Base-by-base conservation (phyloP, 2,329 filamentous ascomycete species). In the Colletotrichum sojae region DNA sequence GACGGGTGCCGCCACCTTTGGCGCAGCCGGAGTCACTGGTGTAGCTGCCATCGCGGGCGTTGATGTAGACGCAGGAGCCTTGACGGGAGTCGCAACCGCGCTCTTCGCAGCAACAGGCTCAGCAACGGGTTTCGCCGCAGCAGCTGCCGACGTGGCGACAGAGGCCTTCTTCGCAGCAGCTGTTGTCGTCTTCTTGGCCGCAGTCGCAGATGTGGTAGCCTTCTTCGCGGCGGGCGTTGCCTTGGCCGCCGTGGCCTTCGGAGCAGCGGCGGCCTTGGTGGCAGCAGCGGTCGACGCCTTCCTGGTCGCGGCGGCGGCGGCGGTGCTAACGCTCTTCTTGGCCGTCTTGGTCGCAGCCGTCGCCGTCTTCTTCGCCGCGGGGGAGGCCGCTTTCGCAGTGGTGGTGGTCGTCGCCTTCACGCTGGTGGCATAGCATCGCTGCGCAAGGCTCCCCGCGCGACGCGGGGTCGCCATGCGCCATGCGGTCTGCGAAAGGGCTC, bases 381-480 rank as follows among this genome's bases (percentile, higher is more conserved):
- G 43, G 22, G 56, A 18, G 5, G 56, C 39, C 3, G 56, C 43
- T 1, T 45, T 48, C 20, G 56, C 22, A 31, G 31, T 60, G 6
- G 56, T 36, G 15, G 66, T 22, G 6, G 60, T 56, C 16, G 57
- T 22, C 31, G 58, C 53, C 43, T 48, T 53, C 12, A 61, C 39
- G 46, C 69, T 61, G 15, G 69, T 71, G 13, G 61, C 62, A 63
- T 71, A 71, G 67, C 61, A 59, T 54, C 69, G 67, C n/a, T 40
- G 39, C 20, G 57, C 60, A 2, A 70, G n/a, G 36, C 48, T 22
- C 39, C 49, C 67, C 36, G 55, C 55, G 51, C 18, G 45, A 27
- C 36, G 46, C 18, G 55, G 25, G 25, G 51, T 25, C 12, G 51
- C 56, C 15, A 36, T 31, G 15, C 57, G 63, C 63, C 63, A 70